phyloP scores from a whole-genome alignment of 345 rosid genomes.

The Bretschneidera sinensis region DNA sequence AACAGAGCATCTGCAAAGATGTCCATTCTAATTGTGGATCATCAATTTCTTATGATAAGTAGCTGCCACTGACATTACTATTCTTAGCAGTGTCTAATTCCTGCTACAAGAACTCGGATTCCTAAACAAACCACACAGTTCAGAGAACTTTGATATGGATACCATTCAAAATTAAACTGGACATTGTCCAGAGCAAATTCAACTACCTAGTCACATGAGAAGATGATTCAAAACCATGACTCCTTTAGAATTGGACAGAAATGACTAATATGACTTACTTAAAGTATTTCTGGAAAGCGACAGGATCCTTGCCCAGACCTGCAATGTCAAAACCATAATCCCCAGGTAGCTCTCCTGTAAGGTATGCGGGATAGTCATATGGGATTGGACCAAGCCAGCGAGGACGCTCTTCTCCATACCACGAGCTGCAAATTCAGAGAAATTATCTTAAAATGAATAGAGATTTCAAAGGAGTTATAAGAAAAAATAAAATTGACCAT shows the following conservation, averaged over 20 bases:
- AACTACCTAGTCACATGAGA: neutral
- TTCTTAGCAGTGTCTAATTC: no score
- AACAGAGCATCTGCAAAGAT: no score
- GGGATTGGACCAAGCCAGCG: constrained; percentile 96
- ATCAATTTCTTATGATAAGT: no score
- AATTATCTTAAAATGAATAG: constrained; percentile 11
- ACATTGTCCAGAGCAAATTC: no score
- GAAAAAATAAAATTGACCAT: neutral
- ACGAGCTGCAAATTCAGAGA: constrained; percentile 44
- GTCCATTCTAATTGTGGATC: neutral
- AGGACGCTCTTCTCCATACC: constrained; percentile 91
- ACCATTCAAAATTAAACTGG: no score
- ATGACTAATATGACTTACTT: constrained; percentile 40
- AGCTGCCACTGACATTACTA: no score
- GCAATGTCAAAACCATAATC: constrained; percentile 95
- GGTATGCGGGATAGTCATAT: constrained; percentile 66
- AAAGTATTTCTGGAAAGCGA: constrained; percentile 55
- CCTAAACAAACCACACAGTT: no score
- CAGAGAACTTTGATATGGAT: no score
- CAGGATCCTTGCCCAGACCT: constrained; percentile 66
- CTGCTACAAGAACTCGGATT: no score
- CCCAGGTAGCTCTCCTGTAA: constrained; percentile 79
- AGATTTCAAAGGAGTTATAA: neutral
- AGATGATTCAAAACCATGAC: neutral
- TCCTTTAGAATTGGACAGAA: neutral